Base-by-base conservation (phyloP, 2,329 filamentous ascomycete species). In the Ceratocystis colombiana region DNA sequence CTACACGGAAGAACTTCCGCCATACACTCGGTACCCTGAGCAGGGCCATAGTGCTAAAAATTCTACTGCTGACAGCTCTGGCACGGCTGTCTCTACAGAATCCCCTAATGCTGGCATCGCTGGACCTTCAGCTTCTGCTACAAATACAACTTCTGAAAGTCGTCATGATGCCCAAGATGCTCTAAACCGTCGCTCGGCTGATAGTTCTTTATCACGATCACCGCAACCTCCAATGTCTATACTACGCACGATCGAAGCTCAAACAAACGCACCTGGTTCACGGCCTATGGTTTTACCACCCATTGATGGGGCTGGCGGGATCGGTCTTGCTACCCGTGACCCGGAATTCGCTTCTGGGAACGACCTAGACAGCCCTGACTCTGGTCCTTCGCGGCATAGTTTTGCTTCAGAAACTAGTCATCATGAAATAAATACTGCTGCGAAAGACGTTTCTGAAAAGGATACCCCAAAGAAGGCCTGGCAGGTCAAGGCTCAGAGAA, bases 11-110 rank as follows among this genome's bases (percentile, higher is more conserved):
- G 90, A 96, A 74, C 78, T 96, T 20, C 93, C 93, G 12, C 93
- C 93, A 0, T 97, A 97, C 73, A 89, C 90, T 15, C 82, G 90
- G 73, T 96, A 95, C 75, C 90, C 92, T 1, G 89, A 95, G 64
- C 88, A 90, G 66, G 79, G 79, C 0, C 86, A 76, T 75, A 82
- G 73, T 73, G 82, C 74, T 79, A 90, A 82, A 22, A 17, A 44
- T 10, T 45, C 71, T 74, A 25, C 46, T 20, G 55, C 28, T 10
- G 46, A 53, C 50, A 37, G 50, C 28, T n/a, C 59, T 28, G 25
- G 61, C 67, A 62, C 62, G 4, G 63, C 64, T 8, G 63, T 64
- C 44, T 53, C 67, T 5, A 48, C 68, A 3, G 53, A 65, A 5
- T 46, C 64, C 5, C 15, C 68, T 4, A 28, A 57, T 48, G 2